Conservation (phyloP, 768 basidiomycete genomes). For the Phylloporus rhodoxanthus region DNA sequence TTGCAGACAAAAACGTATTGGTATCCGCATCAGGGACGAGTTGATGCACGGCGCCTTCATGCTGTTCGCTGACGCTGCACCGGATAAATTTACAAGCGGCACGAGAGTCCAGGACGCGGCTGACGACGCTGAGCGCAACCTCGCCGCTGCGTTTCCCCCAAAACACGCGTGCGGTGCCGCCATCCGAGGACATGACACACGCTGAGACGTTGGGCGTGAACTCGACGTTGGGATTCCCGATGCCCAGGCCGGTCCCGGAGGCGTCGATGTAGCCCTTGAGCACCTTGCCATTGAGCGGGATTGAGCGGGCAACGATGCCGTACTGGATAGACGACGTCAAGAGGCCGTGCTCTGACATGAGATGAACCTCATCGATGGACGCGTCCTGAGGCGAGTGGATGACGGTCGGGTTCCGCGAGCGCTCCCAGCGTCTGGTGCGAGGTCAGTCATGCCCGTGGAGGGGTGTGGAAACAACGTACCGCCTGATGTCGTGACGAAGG, state of each 20-base stretch:
- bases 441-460: not conserved
- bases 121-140: constrained; percentile 54
- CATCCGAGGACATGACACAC: constrained; percentile 54
- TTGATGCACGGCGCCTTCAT: constrained; percentile 54
- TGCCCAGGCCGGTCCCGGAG: constrained; percentile 50
- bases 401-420: constrained; percentile 53
- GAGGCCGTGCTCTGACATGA: constrained; percentile 52
- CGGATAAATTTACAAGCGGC: constrained; percentile 41
- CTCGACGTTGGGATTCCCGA: constrained; percentile 72
- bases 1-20: constrained; percentile 44
- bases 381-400: constrained; percentile 62
- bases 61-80: constrained; percentile 53
- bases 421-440: constrained; percentile 59
- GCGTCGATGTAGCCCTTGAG: constrained; percentile 67
- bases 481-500: constrained; percentile 45
- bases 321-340: constrained; percentile 60
- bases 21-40: constrained; percentile 44
- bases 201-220: constrained; percentile 62
- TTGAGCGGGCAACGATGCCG: constrained; percentile 68
- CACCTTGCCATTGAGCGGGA: constrained; percentile 64
- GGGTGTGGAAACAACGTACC: constrained; percentile 35
- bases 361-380: constrained; percentile 50
- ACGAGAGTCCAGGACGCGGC: constrained; percentile 53
- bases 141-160: constrained; percentile 75
- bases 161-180: constrained; percentile 57